Evolutionary conservation across 345 rosid genomes (phyloP), one percentile per base, ranked within the genome.

Genomic region (Heritiera littoralis): DNA sequence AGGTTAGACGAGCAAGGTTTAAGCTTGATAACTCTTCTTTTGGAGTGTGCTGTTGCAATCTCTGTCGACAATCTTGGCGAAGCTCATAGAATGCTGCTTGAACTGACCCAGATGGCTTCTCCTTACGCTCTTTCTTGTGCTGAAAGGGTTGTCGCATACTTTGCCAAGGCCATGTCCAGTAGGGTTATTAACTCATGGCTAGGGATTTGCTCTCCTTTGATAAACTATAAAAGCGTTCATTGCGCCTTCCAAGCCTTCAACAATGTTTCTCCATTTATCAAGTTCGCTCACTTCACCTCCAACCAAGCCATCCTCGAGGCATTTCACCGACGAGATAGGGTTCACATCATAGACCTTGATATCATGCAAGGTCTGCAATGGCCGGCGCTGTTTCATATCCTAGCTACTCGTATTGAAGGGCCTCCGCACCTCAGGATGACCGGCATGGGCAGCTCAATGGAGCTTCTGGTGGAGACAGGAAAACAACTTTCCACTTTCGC

Each of bases 301-400:
- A 91, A 91, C 86, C 95, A 91, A 80, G 93, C 91, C 65, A 90
- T 88, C 77, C 88, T 91, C 3, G 95, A 89, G 77, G 95, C 93
- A 20, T 87, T 91, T 60, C 90, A 88, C 9, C 82, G 84, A 15
- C 85, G 78, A 3, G 86, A 88, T 5, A 80, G 80, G 71, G 93
- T 91, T 64, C 93, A 91, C 78, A 90, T 91, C 59, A 66, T 91
- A 3, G 95, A 91, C 80, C 87, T 91, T 1, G 93, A 91, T 66
- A 86, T 91, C 78, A 89, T 89, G 93, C 93, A 89, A 77, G 95
- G 95, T 11, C 69, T 91, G 60, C 95, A 89, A 81, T 91, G 95
- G 95, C 95, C 95, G 9, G 92, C 92, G 6, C 75, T 91, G 6
- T 89, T 91, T 71, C 95, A 91, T 83, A 91, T 91, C 86, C 83